Evolutionary conservation across 768 basidiomycete genomes (phyloP), one percentile per base, ranked within the genome.

Genomic region (Phaffia australis): DNA sequence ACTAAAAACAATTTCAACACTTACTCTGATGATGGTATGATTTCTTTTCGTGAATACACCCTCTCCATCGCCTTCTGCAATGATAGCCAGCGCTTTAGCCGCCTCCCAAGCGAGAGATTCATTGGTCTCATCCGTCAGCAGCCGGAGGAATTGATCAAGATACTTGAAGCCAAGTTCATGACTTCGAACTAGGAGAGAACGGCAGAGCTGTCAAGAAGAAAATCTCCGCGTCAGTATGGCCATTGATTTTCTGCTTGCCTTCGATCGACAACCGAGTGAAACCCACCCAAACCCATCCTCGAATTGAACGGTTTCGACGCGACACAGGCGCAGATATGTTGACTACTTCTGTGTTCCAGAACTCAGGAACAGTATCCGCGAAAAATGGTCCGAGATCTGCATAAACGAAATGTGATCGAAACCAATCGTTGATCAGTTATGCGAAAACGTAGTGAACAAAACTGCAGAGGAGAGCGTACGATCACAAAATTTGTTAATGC

Each of bases 401-500:
- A 60, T 14, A 75, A 80, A 74, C 86, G 75, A 72, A 8, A 83
- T 71, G 56, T 81, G 86, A 87, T 66, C 46, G 30, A 47, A 56
- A 18, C n/a, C n/a, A n/a, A n/a, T n/a, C n/a, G n/a, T n/a, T n/a
- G n/a, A n/a, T n/a, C n/a, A n/a, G n/a, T n/a, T n/a, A n/a, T n/a
- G n/a, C n/a, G n/a, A n/a, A n/a, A n/a, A n/a, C n/a, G n/a, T n/a
- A n/a, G 30, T 32, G 15, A 14, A 65, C 8, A 21, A 63, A 61
- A 42, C 48, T 42, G 29, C 3, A 1, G 60, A 52, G 14, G 27
- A 3, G 23, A 30, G 54, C 81, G 69, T 57, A 90, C 92, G 84
- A 50, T 84, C 80, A 14, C 80, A 79, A 48, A 84, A 82, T 75
- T 91, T 89, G 75, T 97, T 95, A 30, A 91, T 76, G n/a, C 88